These are phyloP conservation scores for Globisporangium nagaii DNA, from an alignment of 352 stramenopile species.

Conservation along the genomic window DNA sequence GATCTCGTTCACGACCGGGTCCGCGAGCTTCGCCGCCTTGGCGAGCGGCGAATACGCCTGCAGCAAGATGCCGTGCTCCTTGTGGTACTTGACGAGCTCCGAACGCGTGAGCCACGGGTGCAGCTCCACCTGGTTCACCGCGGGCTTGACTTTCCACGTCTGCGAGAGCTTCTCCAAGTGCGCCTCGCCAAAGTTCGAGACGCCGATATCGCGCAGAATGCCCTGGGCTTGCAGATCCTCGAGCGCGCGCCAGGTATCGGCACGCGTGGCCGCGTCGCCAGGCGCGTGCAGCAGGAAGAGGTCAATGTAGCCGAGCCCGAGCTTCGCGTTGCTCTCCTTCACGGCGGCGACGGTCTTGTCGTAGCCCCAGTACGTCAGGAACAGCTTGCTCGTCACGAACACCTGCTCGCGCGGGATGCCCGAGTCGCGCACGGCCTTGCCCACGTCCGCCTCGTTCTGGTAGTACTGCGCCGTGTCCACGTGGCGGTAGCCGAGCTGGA, in stretches of 20 bases:
- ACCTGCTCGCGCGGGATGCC: conserved; percentile 65
- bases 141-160: conserved; percentile 44
- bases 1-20: conserved; percentile 26
- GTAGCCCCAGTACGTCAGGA: conserved; percentile 52
- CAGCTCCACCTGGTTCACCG: conserved; percentile 82
- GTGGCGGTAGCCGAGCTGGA: conserved; percentile 82
- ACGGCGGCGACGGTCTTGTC: conserved; percentile 48
- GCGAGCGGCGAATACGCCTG: conserved; percentile 57
- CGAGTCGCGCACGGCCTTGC: conserved; percentile 59
- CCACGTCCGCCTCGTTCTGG: conserved; percentile 82
- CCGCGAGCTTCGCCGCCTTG: conserved; percentile 6
- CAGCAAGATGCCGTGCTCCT: conserved; percentile 31
- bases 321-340: conserved; percentile 40
- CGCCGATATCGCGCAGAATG: conserved; percentile 73
- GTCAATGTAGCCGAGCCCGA: conserved; percentile 78
- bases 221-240: conserved; percentile 46
- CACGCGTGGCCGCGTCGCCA: conserved; percentile 28
- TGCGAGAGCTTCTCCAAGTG: conserved; percentile 78
- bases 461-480: conserved; percentile 90
- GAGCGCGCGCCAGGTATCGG: conserved; percentile 46
- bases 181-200: conserved; percentile 86
- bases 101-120: conserved; percentile 61
- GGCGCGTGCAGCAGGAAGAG: conserved; percentile 72
- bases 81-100: conserved; percentile 57
- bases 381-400: conserved; percentile 86